Evolutionary conservation across 1,284 basidiomycete species (phyloP).

Genomic region (Ceratobasidium sp.): DNA sequence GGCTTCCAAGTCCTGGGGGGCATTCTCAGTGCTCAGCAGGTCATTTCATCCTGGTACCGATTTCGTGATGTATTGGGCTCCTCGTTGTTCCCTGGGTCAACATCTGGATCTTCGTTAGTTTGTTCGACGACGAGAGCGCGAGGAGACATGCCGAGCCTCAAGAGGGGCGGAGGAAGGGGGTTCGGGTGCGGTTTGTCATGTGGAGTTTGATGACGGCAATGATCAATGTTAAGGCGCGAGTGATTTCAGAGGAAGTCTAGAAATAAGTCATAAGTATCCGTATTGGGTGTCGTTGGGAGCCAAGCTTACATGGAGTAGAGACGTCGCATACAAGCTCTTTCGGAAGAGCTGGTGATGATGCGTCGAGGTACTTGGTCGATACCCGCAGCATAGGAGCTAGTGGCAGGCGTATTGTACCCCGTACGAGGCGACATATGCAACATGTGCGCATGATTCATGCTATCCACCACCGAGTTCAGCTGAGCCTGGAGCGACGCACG

Average conservation of each 20-base stretch:
- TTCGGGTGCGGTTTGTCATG: slow-evolving; percentile 53
- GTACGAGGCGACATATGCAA: slow-evolving; percentile 1
- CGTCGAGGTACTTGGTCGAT: neutral
- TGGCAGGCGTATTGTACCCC: neutral
- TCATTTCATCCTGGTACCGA: too few species aligned
- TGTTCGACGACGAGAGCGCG: slow-evolving; percentile 48
- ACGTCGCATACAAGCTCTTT: slow-evolving; percentile 44
- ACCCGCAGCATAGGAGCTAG: slow-evolving; percentile 1
- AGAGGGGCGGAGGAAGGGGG: slow-evolving; percentile 64
- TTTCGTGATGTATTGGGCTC: too few species aligned
- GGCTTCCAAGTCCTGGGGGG: too few species aligned
- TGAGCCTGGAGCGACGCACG: slow-evolving; percentile 14
- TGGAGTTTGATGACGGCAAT: slow-evolving; percentile 58
- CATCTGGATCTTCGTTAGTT: slow-evolving; percentile 31
- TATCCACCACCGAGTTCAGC: slow-evolving; percentile 25
- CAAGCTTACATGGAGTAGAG: slow-evolving; percentile 33
- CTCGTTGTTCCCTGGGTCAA: too few species aligned
- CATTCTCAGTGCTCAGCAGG: too few species aligned
- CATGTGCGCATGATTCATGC: slow-evolving; percentile 43
- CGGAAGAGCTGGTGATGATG: slow-evolving; percentile 41
- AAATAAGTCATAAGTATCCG: too few species aligned
- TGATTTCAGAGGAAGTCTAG: slow-evolving; percentile 39
- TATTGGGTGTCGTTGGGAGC: neutral
- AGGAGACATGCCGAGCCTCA: slow-evolving; percentile 64
- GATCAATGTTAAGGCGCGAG: slow-evolving; percentile 48